Base-by-base conservation (phyloP, 169 alveolate species). In the Cryptosporidium tyzzeri region DNA sequence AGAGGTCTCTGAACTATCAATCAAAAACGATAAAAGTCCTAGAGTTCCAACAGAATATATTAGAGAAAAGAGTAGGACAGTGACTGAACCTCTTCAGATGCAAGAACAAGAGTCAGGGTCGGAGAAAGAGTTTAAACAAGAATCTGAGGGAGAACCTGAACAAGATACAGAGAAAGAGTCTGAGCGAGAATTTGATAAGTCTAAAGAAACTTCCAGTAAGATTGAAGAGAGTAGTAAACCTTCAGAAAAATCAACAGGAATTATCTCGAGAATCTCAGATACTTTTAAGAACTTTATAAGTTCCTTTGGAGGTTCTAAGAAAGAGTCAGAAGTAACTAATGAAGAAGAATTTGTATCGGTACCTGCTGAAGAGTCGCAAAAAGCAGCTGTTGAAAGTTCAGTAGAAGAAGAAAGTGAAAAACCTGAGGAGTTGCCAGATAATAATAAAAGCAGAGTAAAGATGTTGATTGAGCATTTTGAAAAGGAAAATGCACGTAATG, bases 371-470 rank as follows among this genome's bases (percentile, higher is more conserved):
- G 85, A 53, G 51, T 21, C 37, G 45, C 37, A 16, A 8, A 21
- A 69, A 18, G 0, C 23, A 4, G 35, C 18, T 1, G 48, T 67
- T 67, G 86, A 55, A 16, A 10, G 59, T 10, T 10, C 29, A 14
- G 59, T 6, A 18, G 29, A 58, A 16, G 70, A 59, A 26, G 51
- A 48, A 18, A 61, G 6, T 31, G 89, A 80, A 45, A 35, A 23
- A 8, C 4, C 61, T 16, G 45, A 10, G 16, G 9, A 29, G 1
- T 10, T 23, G 0, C 69, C 0, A 10, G 67, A 4, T 0, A 3
- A 16, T 12, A 73, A 73, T 39, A 59, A 33, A 73, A 35, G 70
- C 55, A 73, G 71, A 73, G 86, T 73, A 21, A 73, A 73, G 33
- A 55, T 37, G 58, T 41, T 73, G 35, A 73, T 73, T 6, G 55